These are phyloP conservation scores for Petunia secreta DNA, from an alignment of 257 asterid species.

Conservation along the genomic window DNA sequence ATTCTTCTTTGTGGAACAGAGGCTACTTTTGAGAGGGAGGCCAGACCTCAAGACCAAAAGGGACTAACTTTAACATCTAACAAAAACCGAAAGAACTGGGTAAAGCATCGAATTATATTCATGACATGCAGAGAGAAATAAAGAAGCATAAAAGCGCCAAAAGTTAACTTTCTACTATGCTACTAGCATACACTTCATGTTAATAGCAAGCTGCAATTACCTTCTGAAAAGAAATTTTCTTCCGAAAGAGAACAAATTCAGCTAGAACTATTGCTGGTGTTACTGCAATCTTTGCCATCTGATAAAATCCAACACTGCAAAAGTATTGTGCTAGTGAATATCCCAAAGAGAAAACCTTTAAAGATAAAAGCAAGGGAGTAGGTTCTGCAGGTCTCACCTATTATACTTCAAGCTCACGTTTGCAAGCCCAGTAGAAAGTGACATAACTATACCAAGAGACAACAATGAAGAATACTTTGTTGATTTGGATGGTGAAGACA, in stretches of 20 bases:
- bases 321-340: constrained; percentile 16
- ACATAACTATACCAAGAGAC: constrained; percentile 96
- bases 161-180: constrained; percentile 16
- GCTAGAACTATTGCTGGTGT: constrained; percentile 94
- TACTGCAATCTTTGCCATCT: constrained; percentile 99
- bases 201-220: constrained; percentile 40
- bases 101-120: neutral
- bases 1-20: no score
- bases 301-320: constrained; percentile 95
- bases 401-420: constrained; percentile 96
- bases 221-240: constrained; percentile 68
- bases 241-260: constrained; percentile 74
- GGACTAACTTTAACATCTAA: no score
- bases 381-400: constrained; percentile 53
- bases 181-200: neutral
- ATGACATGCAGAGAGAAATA: neutral
- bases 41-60: no score
- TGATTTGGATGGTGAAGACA: constrained; percentile 79
- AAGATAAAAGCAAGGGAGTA: constrained; percentile 4
- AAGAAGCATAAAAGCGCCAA: neutral
- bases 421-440: constrained; percentile 98
- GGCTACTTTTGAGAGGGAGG: no score
- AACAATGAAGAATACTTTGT: constrained; percentile 70
- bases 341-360: neutral
- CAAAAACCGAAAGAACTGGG: neutral